Base-by-base conservation (phyloP, 2,329 filamentous ascomycete species). In the Fusarium coffeatum region DNA sequence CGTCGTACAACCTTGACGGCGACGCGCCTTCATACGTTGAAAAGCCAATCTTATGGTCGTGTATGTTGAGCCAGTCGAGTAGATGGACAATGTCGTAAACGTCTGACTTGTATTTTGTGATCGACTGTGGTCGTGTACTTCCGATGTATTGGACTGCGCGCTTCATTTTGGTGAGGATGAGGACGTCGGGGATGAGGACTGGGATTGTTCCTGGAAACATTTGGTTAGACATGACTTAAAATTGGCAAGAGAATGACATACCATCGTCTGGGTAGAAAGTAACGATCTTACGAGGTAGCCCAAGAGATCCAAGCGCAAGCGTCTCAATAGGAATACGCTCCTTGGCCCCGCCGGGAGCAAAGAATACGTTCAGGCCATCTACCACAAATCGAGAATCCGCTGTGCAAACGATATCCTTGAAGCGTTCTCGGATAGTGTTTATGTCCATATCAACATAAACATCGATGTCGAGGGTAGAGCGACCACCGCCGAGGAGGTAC, bases 331-430 rank as follows among this genome's bases (percentile, higher is more conserved):
- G 6, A 7, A 37, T n/a, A 37, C 18, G 18, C 3, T 37, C 34
- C 10, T 37, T 37, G 1, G 18, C 34, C 34, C n/a, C 34, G 18
- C 34, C 34, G 3, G 18, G 34, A 3, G 0, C 10, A 37, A 37
- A 37, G 32, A 37, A 37, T 0, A n/a, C 18, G 10, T n/a, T 12
- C 2, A 37, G 3, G 1, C 18, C 18, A n/a, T 37, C 18, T 2
- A 37, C 34, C 0, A 12, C 10, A 6, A 37, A 37, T 7, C 18
- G 10, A 1, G 5, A 4, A 11, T 37, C 18, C 0, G 18, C 18
- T 12, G 6, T 37, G 0, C 34, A 37, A 0, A 37, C 18, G 0
- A n/a, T n/a, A 7, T 37, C 10, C 1, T n/a, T n/a, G 10, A 37
- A 37, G 10, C 34, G 18, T 11, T 37, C 34, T 7, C 34, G 34